Percentiles rank a stretch among this genome's conserved stretches.
These are phyloP conservation scores for Leccinum arenicola DNA, from an alignment of 768 basidiomycete species.

Conservation along the genomic window DNA sequence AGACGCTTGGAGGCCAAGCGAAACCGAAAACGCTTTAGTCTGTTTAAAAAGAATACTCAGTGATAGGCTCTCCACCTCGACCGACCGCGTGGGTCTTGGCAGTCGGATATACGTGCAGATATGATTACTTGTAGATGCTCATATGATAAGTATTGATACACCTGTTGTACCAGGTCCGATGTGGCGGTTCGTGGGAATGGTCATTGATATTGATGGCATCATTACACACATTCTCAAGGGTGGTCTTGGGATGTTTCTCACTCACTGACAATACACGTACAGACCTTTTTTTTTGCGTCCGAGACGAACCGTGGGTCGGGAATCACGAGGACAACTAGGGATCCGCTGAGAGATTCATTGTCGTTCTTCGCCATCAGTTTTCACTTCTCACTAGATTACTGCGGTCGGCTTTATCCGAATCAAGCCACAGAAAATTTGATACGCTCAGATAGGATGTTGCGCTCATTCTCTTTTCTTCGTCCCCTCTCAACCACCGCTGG, in stretches of 20 bases:
- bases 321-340: background rate
- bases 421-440: conserved; percentile 15
- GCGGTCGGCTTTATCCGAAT: conserved; percentile 25
- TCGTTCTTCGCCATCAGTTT: background rate
- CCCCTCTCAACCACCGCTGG: conserved; percentile 18
- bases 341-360: background rate
- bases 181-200: background rate
- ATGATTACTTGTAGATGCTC: background rate
- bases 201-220: background rate
- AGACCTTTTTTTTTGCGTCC: background rate
- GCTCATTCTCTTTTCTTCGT: conserved; percentile 27
- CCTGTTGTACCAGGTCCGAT: background rate
- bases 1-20: conserved; percentile 56
- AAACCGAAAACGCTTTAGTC: conserved; percentile 44
- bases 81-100: background rate
- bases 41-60: conserved; percentile 17
- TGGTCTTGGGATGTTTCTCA: background rate
- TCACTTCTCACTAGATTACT: background rate
- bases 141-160: background rate
- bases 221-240: background rate
- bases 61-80: background rate
- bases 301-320: background rate
- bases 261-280: background rate
- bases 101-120: background rate
- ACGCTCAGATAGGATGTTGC: conserved; percentile 28